phyloP scores from a whole-genome alignment of 805 yeast species.

The Hanseniaspora valbyensis region DNA sequence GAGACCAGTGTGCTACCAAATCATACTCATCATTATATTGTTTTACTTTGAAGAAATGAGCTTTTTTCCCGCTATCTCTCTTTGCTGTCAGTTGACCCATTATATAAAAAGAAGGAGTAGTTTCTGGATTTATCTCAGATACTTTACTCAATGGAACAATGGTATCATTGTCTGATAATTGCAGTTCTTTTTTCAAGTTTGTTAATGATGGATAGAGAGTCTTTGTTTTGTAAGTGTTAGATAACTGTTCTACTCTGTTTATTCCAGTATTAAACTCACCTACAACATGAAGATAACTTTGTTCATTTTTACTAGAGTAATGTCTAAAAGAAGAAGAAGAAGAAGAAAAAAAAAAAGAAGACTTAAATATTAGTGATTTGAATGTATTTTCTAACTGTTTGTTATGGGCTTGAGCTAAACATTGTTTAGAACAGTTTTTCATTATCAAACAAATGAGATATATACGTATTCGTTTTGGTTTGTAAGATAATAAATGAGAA shows the following conservation, averaged over 20 bases:
- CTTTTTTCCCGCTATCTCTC: constrained; percentile 28
- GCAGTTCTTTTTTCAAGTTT: not conserved
- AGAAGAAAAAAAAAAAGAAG: no score
- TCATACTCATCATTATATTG: constrained; percentile 14
- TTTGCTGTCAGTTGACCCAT: constrained; percentile 26
- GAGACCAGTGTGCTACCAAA: constrained; percentile 13
- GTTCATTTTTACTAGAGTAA: not conserved
- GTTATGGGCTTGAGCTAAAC: no score
- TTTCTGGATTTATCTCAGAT: not conserved
- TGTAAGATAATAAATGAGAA: no score
- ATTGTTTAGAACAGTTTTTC: no score
- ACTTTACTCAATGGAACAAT: not conserved
- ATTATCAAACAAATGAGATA: no score
- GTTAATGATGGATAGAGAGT: constrained; percentile 8
- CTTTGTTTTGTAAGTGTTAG: not conserved
- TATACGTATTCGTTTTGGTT: no score
- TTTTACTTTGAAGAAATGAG: constrained; percentile 26
- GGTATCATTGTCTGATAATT: not conserved
- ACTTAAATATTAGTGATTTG: no score
- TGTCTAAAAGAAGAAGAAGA: not conserved
- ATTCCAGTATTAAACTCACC: not conserved
- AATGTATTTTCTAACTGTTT: no score
- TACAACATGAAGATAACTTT: not conserved
- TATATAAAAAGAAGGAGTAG: not conserved
- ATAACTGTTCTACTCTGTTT: not conserved